Evolutionary conservation across 2,329 filamentous ascomycete species (phyloP).

Genomic region (Pseudogymnoascus sp.): DNA sequence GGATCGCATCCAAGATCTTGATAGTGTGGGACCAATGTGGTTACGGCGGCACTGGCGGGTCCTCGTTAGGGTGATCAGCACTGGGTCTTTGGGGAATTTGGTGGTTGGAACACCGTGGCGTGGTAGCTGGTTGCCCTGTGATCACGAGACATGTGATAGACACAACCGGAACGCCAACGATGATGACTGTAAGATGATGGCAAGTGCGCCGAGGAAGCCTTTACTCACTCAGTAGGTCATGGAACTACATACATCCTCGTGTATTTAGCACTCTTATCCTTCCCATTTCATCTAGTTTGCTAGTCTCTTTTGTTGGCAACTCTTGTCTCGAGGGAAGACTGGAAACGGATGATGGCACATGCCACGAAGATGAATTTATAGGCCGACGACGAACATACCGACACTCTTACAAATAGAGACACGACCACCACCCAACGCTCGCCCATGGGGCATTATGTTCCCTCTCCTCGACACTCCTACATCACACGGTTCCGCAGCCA

Average conservation of each 20-base stretch:
- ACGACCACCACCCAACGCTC: background rate
- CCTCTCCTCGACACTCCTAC: background rate
- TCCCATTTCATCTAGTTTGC: background rate
- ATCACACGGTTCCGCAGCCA: background rate
- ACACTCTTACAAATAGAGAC: background rate
- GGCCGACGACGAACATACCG: background rate
- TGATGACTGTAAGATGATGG: background rate
- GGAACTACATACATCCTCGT: background rate
- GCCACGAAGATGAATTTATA: background rate
- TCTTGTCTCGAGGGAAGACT: background rate
- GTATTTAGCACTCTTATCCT: background rate
- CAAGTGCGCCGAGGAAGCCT: background rate
- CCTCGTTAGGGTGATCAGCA: background rate
- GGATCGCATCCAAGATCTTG: background rate
- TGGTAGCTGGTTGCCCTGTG: background rate
- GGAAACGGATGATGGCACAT: background rate
- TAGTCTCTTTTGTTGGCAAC: background rate
- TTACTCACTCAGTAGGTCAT: background rate
- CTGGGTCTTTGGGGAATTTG: background rate
- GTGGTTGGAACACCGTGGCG: background rate
- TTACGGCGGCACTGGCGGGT: background rate
- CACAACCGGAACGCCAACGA: background rate
- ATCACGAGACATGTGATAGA: background rate
- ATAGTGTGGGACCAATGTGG: background rate
- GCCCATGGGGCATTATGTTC: background rate